Percentiles rank a stretch among this genome's conserved stretches.
phyloP scores from a whole-genome alignment of 495 filamentous ascomycete species.

The Xanthoparmelia taractica region DNA sequence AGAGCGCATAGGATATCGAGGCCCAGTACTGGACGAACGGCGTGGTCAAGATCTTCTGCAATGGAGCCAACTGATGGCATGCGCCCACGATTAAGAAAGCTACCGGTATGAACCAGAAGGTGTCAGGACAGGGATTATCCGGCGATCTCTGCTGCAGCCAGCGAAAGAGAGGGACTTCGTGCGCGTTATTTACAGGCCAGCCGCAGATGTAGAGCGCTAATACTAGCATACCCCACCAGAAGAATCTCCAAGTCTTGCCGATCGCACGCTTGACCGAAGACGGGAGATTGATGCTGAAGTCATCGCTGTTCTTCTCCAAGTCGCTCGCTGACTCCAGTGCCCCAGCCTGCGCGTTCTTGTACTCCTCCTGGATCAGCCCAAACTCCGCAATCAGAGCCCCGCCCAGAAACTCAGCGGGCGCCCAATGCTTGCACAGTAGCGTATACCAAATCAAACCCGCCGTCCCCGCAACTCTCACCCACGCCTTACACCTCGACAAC shows the following conservation, averaged over 20 bases:
- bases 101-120: not conserved
- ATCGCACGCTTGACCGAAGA: not conserved
- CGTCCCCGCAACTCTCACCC: not conserved
- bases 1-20: slow-evolving; percentile 44
- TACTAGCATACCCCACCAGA: not conserved
- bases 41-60: slow-evolving; percentile 4
- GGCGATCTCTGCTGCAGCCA: not conserved
- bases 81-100: not conserved
- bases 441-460: not conserved
- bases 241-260: not conserved
- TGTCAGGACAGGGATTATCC: not conserved
- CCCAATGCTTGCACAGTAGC: not conserved
- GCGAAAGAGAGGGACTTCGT: not conserved
- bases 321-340: not conserved
- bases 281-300: not conserved
- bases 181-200: not conserved
- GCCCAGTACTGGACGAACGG: slow-evolving; percentile 38
- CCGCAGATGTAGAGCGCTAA: not conserved
- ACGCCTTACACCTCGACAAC: not conserved
- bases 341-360: not conserved
- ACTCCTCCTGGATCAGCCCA: not conserved
- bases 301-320: not conserved
- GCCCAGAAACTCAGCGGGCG: not conserved
- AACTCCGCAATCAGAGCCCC: not conserved
- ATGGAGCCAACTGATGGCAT: not conserved